These are phyloP conservation scores for Suillus plorans DNA, from an alignment of 768 basidiomycete genomes.

Conservation along the genomic window DNA sequence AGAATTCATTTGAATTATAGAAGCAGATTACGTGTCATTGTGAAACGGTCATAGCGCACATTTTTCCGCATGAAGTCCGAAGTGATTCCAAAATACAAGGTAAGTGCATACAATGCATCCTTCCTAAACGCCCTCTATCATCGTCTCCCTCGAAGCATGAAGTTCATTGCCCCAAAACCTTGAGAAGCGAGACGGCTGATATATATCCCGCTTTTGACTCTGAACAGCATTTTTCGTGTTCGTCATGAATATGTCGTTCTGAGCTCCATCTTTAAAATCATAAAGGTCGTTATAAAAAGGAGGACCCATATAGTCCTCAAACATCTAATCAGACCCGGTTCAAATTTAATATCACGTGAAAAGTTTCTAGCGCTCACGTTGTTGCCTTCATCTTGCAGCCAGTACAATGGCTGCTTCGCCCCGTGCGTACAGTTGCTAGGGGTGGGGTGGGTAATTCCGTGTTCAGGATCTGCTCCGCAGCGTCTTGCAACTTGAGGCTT, in stretches of 20 bases:
- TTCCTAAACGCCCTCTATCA: not conserved
- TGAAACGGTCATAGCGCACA: not conserved
- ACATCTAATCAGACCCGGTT: slow-evolving; percentile 22
- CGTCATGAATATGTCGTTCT: slow-evolving; percentile 39
- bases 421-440: slow-evolving; percentile 40
- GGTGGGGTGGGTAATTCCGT: slow-evolving; percentile 15
- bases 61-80: not conserved
- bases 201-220: not conserved
- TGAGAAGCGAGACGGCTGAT: not conserved
- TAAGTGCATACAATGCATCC: not conserved
- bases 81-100: not conserved
- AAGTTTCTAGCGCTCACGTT: slow-evolving; percentile 31
- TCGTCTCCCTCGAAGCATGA: not conserved
- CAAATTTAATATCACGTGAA: not conserved
- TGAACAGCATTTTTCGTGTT: not conserved
- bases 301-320: slow-evolving; percentile 28
- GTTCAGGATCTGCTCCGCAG: slow-evolving; percentile 34
- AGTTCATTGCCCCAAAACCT: slow-evolving; percentile 3
- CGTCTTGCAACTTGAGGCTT: slow-evolving; percentile 33
- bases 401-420: slow-evolving; percentile 39
- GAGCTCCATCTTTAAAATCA: slow-evolving; percentile 44
- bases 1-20: not conserved
- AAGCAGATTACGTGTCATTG: not conserved
- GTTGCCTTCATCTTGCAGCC: slow-evolving; percentile 38
- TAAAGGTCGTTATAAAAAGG: slow-evolving; percentile 39